A percentile compares a stretch with the other conserved stretches of the same genome.
Conservation (phyloP, 179 eudicot species). For the Patellifolia procumbens region DNA sequence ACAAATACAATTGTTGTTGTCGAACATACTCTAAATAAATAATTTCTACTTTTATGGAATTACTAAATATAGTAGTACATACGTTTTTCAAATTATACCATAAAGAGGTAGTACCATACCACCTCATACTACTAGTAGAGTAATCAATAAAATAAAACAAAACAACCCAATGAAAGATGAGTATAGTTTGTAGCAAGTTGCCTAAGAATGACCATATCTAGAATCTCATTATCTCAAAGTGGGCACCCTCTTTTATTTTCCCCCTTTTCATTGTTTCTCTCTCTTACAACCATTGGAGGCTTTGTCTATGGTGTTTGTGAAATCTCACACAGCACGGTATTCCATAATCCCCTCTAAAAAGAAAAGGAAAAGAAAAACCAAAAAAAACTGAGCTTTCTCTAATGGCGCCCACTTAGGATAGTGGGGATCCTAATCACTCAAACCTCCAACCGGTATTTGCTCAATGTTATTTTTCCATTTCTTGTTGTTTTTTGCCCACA, state of each 20-base stretch:
- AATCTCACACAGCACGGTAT: conserved; percentile 16
- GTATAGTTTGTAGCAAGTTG: neutral
- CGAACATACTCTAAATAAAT: too few relatives aligned
- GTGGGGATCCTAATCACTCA: conserved; percentile 26
- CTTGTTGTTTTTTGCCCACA: neutral
- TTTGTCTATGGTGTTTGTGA: conserved; percentile 30
- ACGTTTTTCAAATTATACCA: too few relatives aligned
- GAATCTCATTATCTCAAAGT: conserved; percentile 25
- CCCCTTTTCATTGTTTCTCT: conserved; percentile 3
- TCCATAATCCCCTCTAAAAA: neutral
- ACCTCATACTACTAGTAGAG: too few relatives aligned
- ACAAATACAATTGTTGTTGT: too few relatives aligned
- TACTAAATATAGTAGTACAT: too few relatives aligned
- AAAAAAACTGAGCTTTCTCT: conserved; percentile 29
- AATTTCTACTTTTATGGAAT: too few relatives aligned
- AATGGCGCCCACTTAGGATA: conserved; percentile 33
- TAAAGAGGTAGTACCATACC: too few relatives aligned
- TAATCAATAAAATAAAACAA: too few relatives aligned
- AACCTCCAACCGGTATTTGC: conserved; percentile 28
- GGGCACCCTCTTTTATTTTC: conserved; percentile 24
- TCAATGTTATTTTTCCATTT: neutral
- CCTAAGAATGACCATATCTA: neutral
- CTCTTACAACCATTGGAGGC: conserved; percentile 32
- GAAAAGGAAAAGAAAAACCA: neutral
- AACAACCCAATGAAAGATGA: neutral